Percentiles rank a stretch among this genome's conserved stretches.
Evolutionary conservation across 164 flowering plant species (phyloP).

Genomic region (Annona squamosa): DNA sequence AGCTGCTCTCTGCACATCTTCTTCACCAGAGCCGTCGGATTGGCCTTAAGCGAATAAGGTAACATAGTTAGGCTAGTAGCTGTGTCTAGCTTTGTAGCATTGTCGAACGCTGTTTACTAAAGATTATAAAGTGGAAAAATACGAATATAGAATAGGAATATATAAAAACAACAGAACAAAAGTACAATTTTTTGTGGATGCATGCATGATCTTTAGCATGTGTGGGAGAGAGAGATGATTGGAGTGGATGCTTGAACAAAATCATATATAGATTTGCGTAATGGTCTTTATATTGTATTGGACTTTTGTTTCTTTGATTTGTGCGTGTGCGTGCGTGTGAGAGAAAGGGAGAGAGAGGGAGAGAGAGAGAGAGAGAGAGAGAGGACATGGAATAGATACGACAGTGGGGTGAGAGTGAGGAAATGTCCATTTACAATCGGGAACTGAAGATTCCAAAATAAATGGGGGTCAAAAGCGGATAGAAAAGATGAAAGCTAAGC

Average conservation of each 20-base stretch:
- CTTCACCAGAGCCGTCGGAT: conserved; percentile 64
- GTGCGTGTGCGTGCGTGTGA: not conserved
- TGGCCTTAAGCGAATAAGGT: conserved; percentile 22
- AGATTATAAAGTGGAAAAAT: too few relatives aligned
- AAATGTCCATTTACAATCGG: conserved; percentile 5
- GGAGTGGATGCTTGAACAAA: not conserved
- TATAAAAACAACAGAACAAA: too few relatives aligned
- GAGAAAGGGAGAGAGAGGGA: not conserved
- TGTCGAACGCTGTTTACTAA: too few relatives aligned
- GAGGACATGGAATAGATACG: not conserved
- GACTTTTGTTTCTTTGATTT: not conserved
- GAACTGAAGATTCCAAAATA: conserved; percentile 9
- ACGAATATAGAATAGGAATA: too few relatives aligned
- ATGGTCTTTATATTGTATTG: not conserved
- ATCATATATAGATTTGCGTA: too few relatives aligned
- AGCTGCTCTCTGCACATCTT: conserved; percentile 26
- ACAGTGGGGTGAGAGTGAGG: not conserved
- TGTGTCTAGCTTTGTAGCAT: not conserved
- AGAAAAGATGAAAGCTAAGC: conserved; percentile 19
- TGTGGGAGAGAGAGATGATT: not conserved
- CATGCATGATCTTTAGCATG: not conserved
- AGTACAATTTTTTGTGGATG: not conserved
- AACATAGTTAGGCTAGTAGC: not conserved
- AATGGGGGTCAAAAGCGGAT: conserved; percentile 12
- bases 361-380: conserved; percentile 2